Evolutionary conservation across 176 grass and related monocot genomes (phyloP), one percentile per base, ranked within the genome.

Genomic region (Eremochloa ophiuroides): DNA sequence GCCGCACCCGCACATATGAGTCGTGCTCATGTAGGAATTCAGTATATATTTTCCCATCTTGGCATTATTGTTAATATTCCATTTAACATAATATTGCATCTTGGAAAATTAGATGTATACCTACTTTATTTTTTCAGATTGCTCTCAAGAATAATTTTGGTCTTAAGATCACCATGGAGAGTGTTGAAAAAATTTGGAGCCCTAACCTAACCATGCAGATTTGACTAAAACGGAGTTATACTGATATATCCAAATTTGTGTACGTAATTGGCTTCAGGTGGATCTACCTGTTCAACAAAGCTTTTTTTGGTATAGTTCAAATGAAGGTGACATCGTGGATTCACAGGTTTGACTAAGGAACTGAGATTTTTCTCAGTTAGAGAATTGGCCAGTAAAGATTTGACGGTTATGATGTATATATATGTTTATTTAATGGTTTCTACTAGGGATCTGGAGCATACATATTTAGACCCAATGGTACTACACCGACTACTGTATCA

Each of bases 371-470:
- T 83, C 34, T 70, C 13, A 29, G 29, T 14, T 69, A 29, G 31
- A 66, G 12, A 16, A 70, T 14, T 83, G 15, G 61, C 81, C 26
- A 28, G 13, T 27, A 44, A 26, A 50, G 77, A 53, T 74, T 73
- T 77, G 43, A 80, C 9, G 82, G 27, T 84, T 50, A 7, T 29
- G 23, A 37, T 47, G 5, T 55, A 23, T 70, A 69, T 67, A 71
- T 25, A 11, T 58, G 8, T 58, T 58, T 25, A 58, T 14, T 70
- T 43, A 18, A 71, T 44, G 68, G 66, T 69, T 67, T 47, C 64
- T 59, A 66, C 15, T 76, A 97, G 94, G 87, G 83, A 75, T 97
- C 94, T 33, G 94, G 94, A 81, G 89, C 94, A 8, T 97, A 97
- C 74, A 89, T 97, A 82, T 97, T 97, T 88, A 77, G 91, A 71